Evolutionary conservation across 331 rosid species (phyloP), one percentile per base, ranked within the genome.

Genomic region (Cydonia oblonga): DNA sequence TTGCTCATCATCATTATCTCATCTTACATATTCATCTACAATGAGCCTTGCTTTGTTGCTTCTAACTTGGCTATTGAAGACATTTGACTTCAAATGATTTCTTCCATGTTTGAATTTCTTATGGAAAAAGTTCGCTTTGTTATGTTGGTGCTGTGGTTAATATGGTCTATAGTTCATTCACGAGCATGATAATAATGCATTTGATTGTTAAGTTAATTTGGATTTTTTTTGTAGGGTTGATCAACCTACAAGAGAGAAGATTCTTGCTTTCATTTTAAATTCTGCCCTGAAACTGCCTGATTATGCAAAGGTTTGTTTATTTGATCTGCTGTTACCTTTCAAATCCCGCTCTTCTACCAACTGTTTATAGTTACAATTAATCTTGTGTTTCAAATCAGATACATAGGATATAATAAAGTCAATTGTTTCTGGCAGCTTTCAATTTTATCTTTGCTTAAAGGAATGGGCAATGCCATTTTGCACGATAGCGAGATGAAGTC

Each of bases 391-490:
- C 16, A 18, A 8, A 18, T 51, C 59, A n/a, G 8, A 9, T 35
- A 7, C 10, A 9, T 38, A 49, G 20, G 44, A 44, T 65, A 14
- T 51, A 7, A 25, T 72, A 67, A 25, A 28, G 26, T 71, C 71
- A 24, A 63, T 69, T 69, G 70, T 70, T 42, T 76, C 42, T 81
- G 77, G 82, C 97, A 93, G 98, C 83, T 89, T 70, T 88, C 70
- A 86, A 82, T 90, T 84, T 78, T 90, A 57, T 89, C 97, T 69
- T 74, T 90, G 87, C 85, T 93, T 75, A 89, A 84, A 82, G 96
- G 88, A 79, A 78, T 84, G 69, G 93, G 97, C 73, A 79, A 80
- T 78, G 81, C 82, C 51, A 66, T 90, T 80, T 26, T 85, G 76
- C 79, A 68, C 42, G 71, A 82, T 79, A 75, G 76, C 59, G 89